Conservation (phyloP, 345 rosid genomes). For the Melastoma malabathricum region DNA sequence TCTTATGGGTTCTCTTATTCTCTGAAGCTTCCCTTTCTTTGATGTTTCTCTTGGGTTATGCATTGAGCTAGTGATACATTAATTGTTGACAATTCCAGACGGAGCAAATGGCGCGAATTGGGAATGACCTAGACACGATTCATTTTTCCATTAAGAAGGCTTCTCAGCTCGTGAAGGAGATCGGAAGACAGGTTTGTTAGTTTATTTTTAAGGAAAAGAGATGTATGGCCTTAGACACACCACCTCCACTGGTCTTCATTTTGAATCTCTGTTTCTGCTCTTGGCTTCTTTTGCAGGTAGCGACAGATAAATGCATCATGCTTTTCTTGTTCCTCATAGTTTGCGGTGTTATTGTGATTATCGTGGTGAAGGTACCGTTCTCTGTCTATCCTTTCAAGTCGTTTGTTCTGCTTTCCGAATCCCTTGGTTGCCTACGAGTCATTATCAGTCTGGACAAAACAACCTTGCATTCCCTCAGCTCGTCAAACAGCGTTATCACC, state of each 20-base stretch:
- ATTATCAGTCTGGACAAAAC: no score
- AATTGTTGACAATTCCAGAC: conserved; percentile 41
- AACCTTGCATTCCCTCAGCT: no score
- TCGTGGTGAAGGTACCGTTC: conserved; percentile 72
- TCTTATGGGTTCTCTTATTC: no score
- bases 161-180: conserved; percentile 94
- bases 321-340: conserved; percentile 78
- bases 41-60: background rate
- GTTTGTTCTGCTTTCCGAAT: background rate
- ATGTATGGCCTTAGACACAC: no score
- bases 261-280: background rate
- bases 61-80: background rate
- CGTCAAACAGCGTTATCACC: no score
- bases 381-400: conserved; percentile 1
- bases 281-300: conserved; percentile 52
- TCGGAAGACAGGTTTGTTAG: conserved; percentile 80
- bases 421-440: no score
- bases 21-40: no score
- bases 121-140: conserved; percentile 90
- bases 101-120: conserved; percentile 98
- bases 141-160: conserved; percentile 98
- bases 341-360: conserved; percentile 85
- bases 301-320: conserved; percentile 98
- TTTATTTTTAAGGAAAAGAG: background rate
- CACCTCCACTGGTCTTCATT: background rate